Percentiles rank a stretch among this genome's conserved stretches.
Conservation (phyloP, 2,329 filamentous ascomycete genomes). For the Fusarium staphyleae region DNA sequence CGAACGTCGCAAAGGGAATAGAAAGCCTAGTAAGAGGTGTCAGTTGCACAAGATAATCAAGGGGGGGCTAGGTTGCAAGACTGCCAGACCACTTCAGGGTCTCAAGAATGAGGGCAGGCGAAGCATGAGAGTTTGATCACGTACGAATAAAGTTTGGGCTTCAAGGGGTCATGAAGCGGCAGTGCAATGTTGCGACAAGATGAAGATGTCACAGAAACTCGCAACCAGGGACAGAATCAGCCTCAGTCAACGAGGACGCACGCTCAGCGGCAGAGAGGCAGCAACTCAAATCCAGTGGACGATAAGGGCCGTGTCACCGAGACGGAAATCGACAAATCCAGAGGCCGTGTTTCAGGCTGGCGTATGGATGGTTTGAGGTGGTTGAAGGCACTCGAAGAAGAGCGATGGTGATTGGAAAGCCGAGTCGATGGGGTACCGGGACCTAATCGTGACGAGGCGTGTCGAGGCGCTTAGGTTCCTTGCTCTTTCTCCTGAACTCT, state of each 20-base stretch:
- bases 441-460: conserved; percentile 13
- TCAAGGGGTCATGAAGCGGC: conserved; percentile 16
- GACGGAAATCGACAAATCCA: conserved; percentile 30
- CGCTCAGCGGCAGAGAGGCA: conserved; percentile 19
- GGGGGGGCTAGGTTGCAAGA: conserved; percentile 8
- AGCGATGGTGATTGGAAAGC: conserved; percentile 25
- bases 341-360: conserved; percentile 40
- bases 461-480: conserved; percentile 22
- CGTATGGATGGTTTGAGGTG: conserved; percentile 35
- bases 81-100: conserved; percentile 18
- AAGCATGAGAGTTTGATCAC: conserved; percentile 13
- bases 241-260: conserved; percentile 17
- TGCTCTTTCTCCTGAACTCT: conserved; percentile 16
- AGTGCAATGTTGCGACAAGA: conserved; percentile 4
- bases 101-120: neutral
- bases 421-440: conserved; percentile 23
- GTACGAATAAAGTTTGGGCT: conserved; percentile 17
- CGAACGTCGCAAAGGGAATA: conserved; percentile 31
- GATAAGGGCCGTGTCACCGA: conserved; percentile 30
- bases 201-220: conserved; percentile 24
- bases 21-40: conserved; percentile 27
- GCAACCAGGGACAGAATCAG: conserved; percentile 36
- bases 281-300: conserved; percentile 20
- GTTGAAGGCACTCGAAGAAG: conserved; percentile 20
- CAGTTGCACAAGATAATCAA: conserved; percentile 26